Conservation (phyloP, 2,329 filamentous ascomycete genomes). For the Fusarium subtropicale region DNA sequence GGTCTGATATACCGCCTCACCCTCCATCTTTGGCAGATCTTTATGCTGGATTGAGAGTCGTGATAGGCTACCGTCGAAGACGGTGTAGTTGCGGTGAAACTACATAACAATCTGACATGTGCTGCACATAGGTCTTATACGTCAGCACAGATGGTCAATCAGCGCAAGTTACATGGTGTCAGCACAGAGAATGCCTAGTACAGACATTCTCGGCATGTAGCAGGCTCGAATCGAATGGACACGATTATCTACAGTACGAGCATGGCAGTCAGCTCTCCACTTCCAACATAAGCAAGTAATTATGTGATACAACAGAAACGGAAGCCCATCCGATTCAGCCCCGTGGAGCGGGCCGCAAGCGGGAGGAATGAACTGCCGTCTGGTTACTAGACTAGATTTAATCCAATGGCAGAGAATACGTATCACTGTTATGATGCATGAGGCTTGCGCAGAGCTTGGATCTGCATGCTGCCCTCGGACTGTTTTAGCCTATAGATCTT, state of each 20-base stretch:
- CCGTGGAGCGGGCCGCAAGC: slow-evolving; percentile 23
- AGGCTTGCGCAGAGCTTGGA: slow-evolving; percentile 31
- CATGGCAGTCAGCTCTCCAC: slow-evolving; percentile 24
- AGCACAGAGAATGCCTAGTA: neutral
- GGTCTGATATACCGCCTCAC: slow-evolving; percentile 15
- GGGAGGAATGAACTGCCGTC: slow-evolving; percentile 29
- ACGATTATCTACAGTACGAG: neutral
- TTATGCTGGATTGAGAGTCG: slow-evolving; percentile 19
- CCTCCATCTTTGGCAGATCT: slow-evolving; percentile 35
- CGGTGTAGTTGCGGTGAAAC: slow-evolving; percentile 34
- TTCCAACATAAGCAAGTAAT: slow-evolving; percentile 5
- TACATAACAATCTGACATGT: slow-evolving; percentile 12
- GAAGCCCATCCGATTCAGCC: slow-evolving; percentile 24
- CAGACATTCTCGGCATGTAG: slow-evolving; percentile 14
- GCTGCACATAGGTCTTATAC: slow-evolving; percentile 8
- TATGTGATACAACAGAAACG: slow-evolving; percentile 22
- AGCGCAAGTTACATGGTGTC: neutral
- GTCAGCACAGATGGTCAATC: slow-evolving; percentile 10
- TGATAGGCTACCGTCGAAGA: slow-evolving; percentile 31
- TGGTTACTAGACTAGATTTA: neutral
- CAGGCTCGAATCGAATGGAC: slow-evolving; percentile 5
- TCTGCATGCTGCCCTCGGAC: slow-evolving; percentile 31
- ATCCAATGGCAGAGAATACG: slow-evolving; percentile 21
- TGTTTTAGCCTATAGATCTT: slow-evolving; percentile 29
- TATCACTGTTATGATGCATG: slow-evolving; percentile 21